Conservation (phyloP, 345 rosid genomes). For the Carallia pectinifolia region DNA sequence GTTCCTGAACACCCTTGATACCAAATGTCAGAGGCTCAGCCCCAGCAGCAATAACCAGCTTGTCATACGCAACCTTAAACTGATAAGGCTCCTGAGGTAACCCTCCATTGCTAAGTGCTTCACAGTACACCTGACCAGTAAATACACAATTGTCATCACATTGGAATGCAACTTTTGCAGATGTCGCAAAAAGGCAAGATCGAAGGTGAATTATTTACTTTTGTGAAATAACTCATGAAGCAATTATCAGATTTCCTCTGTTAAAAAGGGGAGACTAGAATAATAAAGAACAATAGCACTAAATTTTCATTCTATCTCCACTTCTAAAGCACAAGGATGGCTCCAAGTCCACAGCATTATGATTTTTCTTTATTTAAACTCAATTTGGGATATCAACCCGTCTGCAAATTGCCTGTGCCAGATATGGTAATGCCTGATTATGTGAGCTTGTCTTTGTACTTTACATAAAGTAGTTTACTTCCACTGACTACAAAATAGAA, state of each 20-base stretch:
- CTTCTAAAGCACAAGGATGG: background rate
- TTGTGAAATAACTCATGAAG: background rate
- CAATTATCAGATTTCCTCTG: background rate
- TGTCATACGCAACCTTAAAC: slow-evolving; percentile 89
- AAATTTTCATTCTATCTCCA: background rate
- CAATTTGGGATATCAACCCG: no score
- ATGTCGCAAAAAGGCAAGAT: no score
- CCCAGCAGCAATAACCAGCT: slow-evolving; percentile 82
- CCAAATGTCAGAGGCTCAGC: slow-evolving; percentile 94
- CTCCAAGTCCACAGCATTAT: no score
- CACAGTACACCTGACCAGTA: slow-evolving; percentile 64
- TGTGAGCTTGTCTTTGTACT: background rate
- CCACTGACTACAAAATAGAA: background rate
- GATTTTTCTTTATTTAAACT: no score
- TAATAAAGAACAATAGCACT: background rate
- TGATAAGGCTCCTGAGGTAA: slow-evolving; percentile 57
- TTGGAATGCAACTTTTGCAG: background rate
- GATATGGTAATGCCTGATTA: no score
- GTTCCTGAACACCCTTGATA: slow-evolving; percentile 78
- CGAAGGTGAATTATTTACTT: no score
- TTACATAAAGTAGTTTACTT: background rate
- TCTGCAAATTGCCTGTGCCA: no score
- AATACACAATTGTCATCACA: background rate
- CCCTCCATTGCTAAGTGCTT: slow-evolving; percentile 54
- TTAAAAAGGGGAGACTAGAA: background rate